Base-by-base conservation (phyloP, 176 grass and related monocot genomes). In the Ensete glaucum region DNA sequence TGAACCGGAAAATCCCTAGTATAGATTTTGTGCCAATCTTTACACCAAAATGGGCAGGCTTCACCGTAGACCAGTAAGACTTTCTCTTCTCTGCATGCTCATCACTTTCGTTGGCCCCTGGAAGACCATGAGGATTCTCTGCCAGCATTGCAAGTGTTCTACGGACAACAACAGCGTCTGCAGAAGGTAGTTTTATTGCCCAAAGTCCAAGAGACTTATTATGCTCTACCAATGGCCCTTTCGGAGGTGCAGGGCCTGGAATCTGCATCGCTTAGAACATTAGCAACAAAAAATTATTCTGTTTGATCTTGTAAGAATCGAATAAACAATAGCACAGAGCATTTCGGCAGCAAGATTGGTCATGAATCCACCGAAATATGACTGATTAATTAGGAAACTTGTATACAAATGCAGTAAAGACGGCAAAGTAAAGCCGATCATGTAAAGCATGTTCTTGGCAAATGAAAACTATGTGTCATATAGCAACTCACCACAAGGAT, bases 41-140 rank as follows among this genome's bases (percentile, higher is more conserved):
- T 76, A 92, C 85, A 8, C 89, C 87, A 5, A 92, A 92, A 84
- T 96, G 85, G 3, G 89, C 83, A 23, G 89, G 89, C 75, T 93
- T 90, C 64, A 97, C 77, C 9, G 87, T 83, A 52, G 87, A 78
- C 93, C 90, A 93, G 80, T 84, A 96, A 14, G 72, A 54, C 80
- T 81, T 83, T 79, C 93, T 82, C 16, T 65, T 79, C 53, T 87
- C 81, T 0, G 60, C 15, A 9, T 81, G 85, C 11, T 85, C 85
- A 58, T 87, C n/a, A 54, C 69, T 83, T 88, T 97, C 93, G 8
- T 82, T 84, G 19, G 77, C 73, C 27, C 90, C 87, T 27, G 79
- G 76, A 73, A 90, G 81, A 62, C 93, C 89, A 60, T 88, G 76
- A 15, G 89, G 90, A 79, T 88, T 78, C 83, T 90, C 79, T 5